Base-by-base conservation (phyloP, 192 early-diverging fungal genomes). In the Umbelopsis vinacea region DNA sequence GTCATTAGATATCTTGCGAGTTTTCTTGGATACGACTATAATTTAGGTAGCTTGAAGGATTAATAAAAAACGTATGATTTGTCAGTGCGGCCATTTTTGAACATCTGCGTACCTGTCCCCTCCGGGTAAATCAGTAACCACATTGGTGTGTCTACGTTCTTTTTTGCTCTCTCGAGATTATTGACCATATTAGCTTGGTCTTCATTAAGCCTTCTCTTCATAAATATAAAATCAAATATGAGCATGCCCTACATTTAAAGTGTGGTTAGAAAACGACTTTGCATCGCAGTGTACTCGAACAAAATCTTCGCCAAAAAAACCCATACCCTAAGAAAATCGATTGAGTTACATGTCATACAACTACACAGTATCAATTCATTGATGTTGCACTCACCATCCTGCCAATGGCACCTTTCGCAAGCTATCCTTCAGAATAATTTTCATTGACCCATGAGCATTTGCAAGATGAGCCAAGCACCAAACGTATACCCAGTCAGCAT, bases 81-180 rank as follows among this genome's bases (percentile, higher is more conserved):
- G n/a, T 19, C 29, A 54, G 29, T 29, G 29, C 29, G 12, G 17
- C 21, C 29, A 46, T 38, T 24, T 6, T 21, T 11, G 9, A 47
- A 60, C 22, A 29, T n/a, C 19, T 43, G 19, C 15, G 48, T 71
- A 81, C 79, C 79, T 17, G 97, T 99, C 68, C 97, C 97, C 81
- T 99, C 97, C 0, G 97, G 97, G 83, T 96, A 99, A 22, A 99
- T 87, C 21, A 97, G 84, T 26, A 99, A 87, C 96, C 94, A 96
- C 47, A 95, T 82, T 19, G 95, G 95, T 26, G 89, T 81, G 40
- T 89, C 80, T 10, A 79, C 80, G 6, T 43, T 43, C 12, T 78
- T 74, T 67, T 90, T 80, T 15, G 87, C 88, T 43, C 76, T 77
- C 52, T 71, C 66, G 72, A 92, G 79, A 53, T 90, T 91, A 4